phyloP scores from a whole-genome alignment of 2,329 filamentous ascomycete genomes.

The Monosporascus sp. region DNA sequence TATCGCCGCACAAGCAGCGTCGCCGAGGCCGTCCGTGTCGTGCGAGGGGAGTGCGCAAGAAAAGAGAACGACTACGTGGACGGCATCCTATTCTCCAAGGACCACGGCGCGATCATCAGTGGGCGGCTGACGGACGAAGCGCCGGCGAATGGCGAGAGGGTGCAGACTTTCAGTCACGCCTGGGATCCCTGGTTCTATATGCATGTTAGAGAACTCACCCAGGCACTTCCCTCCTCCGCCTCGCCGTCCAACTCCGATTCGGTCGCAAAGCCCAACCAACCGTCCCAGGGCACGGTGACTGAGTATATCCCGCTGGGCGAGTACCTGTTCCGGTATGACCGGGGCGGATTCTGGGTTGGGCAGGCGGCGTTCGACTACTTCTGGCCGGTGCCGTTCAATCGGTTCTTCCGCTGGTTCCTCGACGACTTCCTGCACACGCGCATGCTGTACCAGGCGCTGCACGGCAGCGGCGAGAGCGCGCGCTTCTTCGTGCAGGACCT shows the following conservation, averaged over 20 bases:
- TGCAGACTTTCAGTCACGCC: constrained; percentile 41
- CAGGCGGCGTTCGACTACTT: constrained; percentile 63
- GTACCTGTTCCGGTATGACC: constrained; percentile 73
- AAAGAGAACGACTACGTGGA: constrained; percentile 63
- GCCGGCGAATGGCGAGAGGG: constrained; percentile 24
- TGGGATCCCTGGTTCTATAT: constrained; percentile 74
- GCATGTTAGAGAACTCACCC: constrained; percentile 51
- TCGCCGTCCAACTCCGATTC: constrained; percentile 6
- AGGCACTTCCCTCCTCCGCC: constrained; percentile 18
- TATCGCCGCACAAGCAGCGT: constrained; percentile 52
- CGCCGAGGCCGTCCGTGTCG: constrained; percentile 40
- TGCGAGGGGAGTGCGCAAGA: constrained; percentile 41
- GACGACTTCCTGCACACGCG: constrained; percentile 70
- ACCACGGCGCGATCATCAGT: constrained; percentile 61
- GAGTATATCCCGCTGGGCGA: constrained; percentile 65
- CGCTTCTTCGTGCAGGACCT: constrained; percentile 67
- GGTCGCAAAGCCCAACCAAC: background rate
- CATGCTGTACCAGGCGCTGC: constrained; percentile 68
- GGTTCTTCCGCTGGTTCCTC: constrained; percentile 60
- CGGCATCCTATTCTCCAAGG: constrained; percentile 60
- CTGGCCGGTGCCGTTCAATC: constrained; percentile 57
- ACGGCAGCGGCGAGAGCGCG: constrained; percentile 59
- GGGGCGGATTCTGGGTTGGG: constrained; percentile 71
- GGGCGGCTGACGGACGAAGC: constrained; percentile 55
- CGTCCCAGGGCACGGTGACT: constrained; percentile 16